Conservation (phyloP, 2,329 filamentous ascomycete genomes). For the Knufia fluminis region DNA sequence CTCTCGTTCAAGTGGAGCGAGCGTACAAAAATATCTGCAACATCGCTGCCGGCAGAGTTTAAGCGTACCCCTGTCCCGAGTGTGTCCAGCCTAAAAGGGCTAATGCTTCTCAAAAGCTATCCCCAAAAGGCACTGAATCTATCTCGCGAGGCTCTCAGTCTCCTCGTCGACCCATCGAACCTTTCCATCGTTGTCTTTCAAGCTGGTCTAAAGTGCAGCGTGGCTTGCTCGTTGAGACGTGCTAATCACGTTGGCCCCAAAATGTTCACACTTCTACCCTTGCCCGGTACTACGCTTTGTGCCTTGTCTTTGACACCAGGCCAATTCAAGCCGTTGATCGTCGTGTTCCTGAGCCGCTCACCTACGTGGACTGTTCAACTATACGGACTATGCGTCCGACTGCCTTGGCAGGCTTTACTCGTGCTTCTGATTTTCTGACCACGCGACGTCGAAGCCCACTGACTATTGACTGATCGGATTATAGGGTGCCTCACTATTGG, state of each 20-base stretch:
- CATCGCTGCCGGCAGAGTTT: background rate
- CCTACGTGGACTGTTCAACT: background rate
- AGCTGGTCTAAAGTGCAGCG: background rate
- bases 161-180: background rate
- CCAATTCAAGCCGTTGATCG: constrained; percentile 1
- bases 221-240: background rate
- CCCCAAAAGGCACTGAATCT: background rate
- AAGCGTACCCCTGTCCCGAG: background rate
- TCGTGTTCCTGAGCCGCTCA: background rate
- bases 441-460: background rate
- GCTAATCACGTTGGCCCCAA: background rate
- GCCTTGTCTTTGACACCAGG: background rate
- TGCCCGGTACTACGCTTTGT: constrained; percentile 1
- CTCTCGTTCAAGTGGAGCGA: background rate
- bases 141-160: too few species aligned
- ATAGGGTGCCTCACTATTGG: background rate
- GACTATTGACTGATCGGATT: background rate
- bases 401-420: constrained; percentile 4
- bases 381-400: constrained; percentile 1
- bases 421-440: background rate
- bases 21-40: background rate
- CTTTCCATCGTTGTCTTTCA: background rate
- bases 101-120: background rate
- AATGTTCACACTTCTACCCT: constrained; percentile 4
- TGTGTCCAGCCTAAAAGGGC: background rate